Evolutionary conservation across 1,284 basidiomycete species (phyloP).

Genomic region (Grifola frondosa): DNA sequence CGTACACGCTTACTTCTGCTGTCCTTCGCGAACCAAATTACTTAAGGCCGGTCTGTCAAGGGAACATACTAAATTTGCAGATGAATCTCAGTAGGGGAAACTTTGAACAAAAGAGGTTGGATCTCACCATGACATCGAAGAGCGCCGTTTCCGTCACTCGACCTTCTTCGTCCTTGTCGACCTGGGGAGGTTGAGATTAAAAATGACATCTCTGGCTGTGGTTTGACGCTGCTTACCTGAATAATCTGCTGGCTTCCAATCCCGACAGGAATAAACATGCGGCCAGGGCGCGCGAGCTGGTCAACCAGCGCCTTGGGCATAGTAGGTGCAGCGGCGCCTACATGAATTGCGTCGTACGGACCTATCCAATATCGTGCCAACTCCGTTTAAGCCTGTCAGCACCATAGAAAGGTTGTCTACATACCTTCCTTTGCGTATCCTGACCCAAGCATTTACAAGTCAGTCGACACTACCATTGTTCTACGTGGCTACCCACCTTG

Average conservation of each 20-base stretch:
- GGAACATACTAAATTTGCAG: conserved; percentile 20
- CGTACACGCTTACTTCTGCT: no score
- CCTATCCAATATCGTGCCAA: no score
- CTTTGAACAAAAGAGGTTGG: not conserved
- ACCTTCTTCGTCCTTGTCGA: conserved; percentile 82
- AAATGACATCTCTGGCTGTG: not conserved
- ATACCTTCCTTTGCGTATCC: conserved; percentile 6
- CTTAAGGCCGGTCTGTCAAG: conserved; percentile 23
- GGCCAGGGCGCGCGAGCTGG: conserved; percentile 81
- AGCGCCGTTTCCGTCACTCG: conserved; percentile 65
- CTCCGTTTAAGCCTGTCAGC: no score
- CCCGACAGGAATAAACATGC: conserved; percentile 95
- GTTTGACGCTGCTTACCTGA: conserved; percentile 14
- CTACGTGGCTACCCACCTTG: conserved; percentile 47
- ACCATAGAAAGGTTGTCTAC: not conserved
- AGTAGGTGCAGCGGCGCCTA: conserved; percentile 86
- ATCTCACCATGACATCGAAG: conserved; percentile 79
- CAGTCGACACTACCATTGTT: not conserved
- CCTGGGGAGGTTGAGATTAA: conserved; percentile 36
- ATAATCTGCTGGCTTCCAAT: conserved; percentile 58
- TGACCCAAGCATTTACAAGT: no score
- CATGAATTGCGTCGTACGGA: conserved; percentile 90
- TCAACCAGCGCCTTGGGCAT: conserved; percentile 77
- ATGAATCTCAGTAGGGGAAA: not conserved
- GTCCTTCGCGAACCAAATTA: no score